A percentile compares a stretch with the other conserved stretches of the same genome.
phyloP scores from a whole-genome alignment of 2,329 filamentous ascomycete species.

The Xylariaceae sp. region DNA sequence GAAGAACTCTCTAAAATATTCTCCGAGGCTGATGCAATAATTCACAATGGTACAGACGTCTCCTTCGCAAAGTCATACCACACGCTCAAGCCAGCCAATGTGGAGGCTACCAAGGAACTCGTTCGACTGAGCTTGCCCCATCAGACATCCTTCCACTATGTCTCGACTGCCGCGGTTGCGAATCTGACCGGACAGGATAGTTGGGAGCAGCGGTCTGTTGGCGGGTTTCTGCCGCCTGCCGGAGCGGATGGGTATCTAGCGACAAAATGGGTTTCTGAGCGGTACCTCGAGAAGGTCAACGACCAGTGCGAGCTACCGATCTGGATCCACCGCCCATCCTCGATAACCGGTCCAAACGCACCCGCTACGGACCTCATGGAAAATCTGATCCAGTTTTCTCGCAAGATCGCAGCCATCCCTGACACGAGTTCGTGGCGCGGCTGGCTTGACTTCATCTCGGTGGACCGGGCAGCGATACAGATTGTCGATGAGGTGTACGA shows the following conservation, averaged over 20 bases:
- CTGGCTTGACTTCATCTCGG: conserved; percentile 14
- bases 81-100: conserved; percentile 34
- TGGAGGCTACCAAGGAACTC: conserved; percentile 23
- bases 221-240: conserved; percentile 33
- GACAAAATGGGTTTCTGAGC: conserved; percentile 36
- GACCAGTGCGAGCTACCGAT: conserved; percentile 10
- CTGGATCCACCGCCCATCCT: conserved; percentile 14
- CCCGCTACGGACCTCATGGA: conserved; percentile 8
- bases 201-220: conserved; percentile 46
- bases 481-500: conserved; percentile 16
- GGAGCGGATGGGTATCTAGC: conserved; percentile 35
- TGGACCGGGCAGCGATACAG: conserved; percentile 10
- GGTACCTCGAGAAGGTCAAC: conserved; percentile 29
- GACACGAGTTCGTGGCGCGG: conserved; percentile 9
- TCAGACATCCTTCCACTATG: conserved; percentile 16
- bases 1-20: conserved; percentile 25
- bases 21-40: conserved; percentile 41
- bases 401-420: conserved; percentile 3
- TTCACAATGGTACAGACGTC: conserved; percentile 48
- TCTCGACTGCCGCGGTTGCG: conserved; percentile 29
- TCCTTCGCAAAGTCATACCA: conserved; percentile 38
- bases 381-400: conserved; percentile 5
- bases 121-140: neutral
- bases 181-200: conserved; percentile 24
- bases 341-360: conserved; percentile 6